phyloP scores from a whole-genome alignment of 139 green algal species.

The Coelastrella sp. region DNA sequence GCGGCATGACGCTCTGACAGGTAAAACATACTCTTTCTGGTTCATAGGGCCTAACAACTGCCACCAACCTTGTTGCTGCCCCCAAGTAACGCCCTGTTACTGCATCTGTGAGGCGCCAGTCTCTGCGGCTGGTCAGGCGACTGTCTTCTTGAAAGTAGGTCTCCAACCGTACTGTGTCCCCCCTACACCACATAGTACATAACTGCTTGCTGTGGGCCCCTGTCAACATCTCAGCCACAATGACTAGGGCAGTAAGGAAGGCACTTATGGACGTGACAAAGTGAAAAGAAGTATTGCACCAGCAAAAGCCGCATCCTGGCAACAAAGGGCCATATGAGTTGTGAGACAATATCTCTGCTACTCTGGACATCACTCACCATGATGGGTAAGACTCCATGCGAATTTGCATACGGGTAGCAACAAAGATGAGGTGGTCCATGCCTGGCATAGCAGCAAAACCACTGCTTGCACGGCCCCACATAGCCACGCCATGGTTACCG shows the following conservation, averaged over 20 bases:
- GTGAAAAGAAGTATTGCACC: too few relatives aligned
- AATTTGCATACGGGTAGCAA: slow-evolving; percentile 92
- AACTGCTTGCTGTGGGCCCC: too few relatives aligned
- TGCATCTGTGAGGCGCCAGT: slow-evolving; percentile 83
- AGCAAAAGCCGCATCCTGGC: too few relatives aligned
- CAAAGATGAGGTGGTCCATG: slow-evolving; percentile 87
- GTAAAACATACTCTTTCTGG: too few relatives aligned
- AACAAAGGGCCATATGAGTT: too few relatives aligned
- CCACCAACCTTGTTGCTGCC: slow-evolving; percentile 78
- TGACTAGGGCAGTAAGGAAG: too few relatives aligned
- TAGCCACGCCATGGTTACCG: slow-evolving; percentile 87
- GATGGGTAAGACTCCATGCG: slow-evolving; percentile 90
- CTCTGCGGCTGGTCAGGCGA: slow-evolving; percentile 79
- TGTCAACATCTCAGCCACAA: too few relatives aligned
- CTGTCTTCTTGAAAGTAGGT: slow-evolving; percentile 93
- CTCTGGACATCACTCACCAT: too few relatives aligned
- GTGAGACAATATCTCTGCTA: too few relatives aligned
- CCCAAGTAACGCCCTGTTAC: slow-evolving; percentile 75
- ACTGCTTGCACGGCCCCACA: slow-evolving; percentile 86
- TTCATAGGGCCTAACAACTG: too few relatives aligned
- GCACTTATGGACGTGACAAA: too few relatives aligned
- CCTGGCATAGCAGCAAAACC: slow-evolving; percentile 86
- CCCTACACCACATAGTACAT: slow-evolving; percentile 50
- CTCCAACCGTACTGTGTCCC: slow-evolving; percentile 69
- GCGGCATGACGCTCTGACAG: too few relatives aligned